Evolutionary conservation across 2,329 filamentous ascomycete genomes (phyloP), one percentile per base, ranked within the genome.

Genomic region (Aschersonia sp.): DNA sequence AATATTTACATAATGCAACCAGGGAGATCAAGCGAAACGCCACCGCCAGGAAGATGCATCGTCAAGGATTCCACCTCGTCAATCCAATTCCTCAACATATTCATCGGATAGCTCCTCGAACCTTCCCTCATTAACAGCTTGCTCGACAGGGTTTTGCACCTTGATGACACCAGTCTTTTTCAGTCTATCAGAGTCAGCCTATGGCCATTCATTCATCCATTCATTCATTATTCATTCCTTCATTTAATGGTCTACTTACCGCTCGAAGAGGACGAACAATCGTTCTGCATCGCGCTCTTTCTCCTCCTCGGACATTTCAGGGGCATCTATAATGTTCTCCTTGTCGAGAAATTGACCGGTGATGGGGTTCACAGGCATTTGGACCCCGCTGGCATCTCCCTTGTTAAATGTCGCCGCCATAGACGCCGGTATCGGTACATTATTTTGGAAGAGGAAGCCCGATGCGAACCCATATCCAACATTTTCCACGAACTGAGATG

Each of bases 391-490:
- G 47, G 55, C n/a, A 39, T 58, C 53, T 30, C 48, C 49, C 45
- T 61, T 58, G 50, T 57, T 61, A 49, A 63, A 60, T 9, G 56
- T 59, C 54, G 81, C 74, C 8, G 79, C 66, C 1, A 80, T 76
- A 47, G 73, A 80, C 49, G 80, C 72, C 0, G 88, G 87, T 29
- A 95, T 71, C 0, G 82, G 73, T 10, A 97, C 79, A 48, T 92
- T 86, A 52, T 90, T 84, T 52, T 84, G 83, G 66, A 89, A 83
- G 12, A 98, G 69, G 60, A 92, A 95, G 0, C 92, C 92, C 0
- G 88, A 86, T 0, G 92, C 92, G 58, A 86, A 95, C 0, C 92
- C 92, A 59, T 95, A 98, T 0, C 92, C 92, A 10, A 98, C 86
- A 55, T 95, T 95, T 46, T 85, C 75, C 1, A 97, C 84, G 58